A percentile compares a stretch with the other conserved stretches of the same genome.
Evolutionary conservation across 2,329 filamentous ascomycete genomes (phyloP).

Genomic region (Ramularia endophylla): DNA sequence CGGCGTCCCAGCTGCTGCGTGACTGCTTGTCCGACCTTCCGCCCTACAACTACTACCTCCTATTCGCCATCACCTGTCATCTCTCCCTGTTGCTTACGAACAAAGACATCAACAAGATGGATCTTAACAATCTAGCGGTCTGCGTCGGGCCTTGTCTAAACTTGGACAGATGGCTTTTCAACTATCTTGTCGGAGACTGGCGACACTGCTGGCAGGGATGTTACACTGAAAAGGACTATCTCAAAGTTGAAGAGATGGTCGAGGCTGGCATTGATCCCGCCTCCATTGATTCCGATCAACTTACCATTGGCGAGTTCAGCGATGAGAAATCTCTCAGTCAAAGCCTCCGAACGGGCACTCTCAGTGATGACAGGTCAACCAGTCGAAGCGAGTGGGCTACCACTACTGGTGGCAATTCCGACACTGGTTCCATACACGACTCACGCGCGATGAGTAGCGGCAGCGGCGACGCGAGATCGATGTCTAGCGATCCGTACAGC

Average conservation of each 20-base stretch:
- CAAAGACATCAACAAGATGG: slow-evolving; percentile 97
- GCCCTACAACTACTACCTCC: slow-evolving; percentile 94
- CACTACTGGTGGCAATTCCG: slow-evolving; percentile 11
- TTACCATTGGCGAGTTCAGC: slow-evolving; percentile 7
- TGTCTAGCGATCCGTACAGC: slow-evolving; percentile 10
- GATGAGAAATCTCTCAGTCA: slow-evolving; percentile 15
- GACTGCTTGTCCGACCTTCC: slow-evolving; percentile 92
- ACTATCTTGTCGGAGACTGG: slow-evolving; percentile 93
- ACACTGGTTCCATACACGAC: slow-evolving; percentile 10
- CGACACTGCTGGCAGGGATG: slow-evolving; percentile 96
- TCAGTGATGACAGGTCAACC: slow-evolving; percentile 9
- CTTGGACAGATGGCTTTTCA: slow-evolving; percentile 92
- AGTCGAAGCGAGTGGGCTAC: slow-evolving; percentile 10
- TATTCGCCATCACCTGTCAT: slow-evolving; percentile 96
- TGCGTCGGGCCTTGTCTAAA: slow-evolving; percentile 98
- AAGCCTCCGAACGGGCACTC: slow-evolving; percentile 10
- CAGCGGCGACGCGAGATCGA: slow-evolving; percentile 8
- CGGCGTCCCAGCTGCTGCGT: slow-evolving; percentile 76
- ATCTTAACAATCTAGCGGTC: slow-evolving; percentile 90
- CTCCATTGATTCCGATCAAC: not conserved
- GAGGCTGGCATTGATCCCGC: slow-evolving; percentile 20
- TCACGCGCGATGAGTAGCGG: slow-evolving; percentile 18
- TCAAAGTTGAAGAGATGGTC: slow-evolving; percentile 21
- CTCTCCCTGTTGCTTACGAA: slow-evolving; percentile 86
- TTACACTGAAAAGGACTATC: slow-evolving; percentile 66